Evolutionary conservation across 108 stramenopile genomes (phyloP).

Genomic region (Fistulifera pelliculosa): DNA sequence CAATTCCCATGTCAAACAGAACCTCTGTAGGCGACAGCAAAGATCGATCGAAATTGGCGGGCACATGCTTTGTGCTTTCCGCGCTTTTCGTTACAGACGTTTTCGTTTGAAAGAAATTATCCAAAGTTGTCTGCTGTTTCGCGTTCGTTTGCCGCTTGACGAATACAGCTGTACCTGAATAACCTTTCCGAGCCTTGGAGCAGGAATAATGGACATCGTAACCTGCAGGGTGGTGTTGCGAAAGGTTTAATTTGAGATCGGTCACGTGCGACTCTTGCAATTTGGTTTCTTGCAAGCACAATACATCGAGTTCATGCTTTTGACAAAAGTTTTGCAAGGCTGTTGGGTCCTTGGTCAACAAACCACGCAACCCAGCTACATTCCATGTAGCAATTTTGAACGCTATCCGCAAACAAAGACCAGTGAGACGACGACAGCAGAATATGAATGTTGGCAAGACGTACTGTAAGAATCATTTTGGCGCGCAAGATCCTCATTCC

Average conservation of each 20-base stretch:
- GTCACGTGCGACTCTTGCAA: conserved; percentile 76
- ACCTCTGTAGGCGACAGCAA: conserved; percentile 47
- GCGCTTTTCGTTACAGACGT: conserved; percentile 2
- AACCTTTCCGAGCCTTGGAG: conserved; percentile 90
- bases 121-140: conserved; percentile 66
- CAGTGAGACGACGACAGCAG: not conserved
- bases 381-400: conserved; percentile 88
- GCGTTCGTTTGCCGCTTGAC: conserved; percentile 39
- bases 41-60: conserved; percentile 11
- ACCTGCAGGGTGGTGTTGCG: conserved; percentile 54
- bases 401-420: conserved; percentile 14
- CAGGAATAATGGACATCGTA: conserved; percentile 85
- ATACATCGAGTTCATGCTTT: conserved; percentile 61
- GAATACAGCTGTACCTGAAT: conserved; percentile 93
- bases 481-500: conserved; percentile 26
- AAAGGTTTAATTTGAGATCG: conserved; percentile 65
- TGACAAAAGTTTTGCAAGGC: conserved; percentile 47
- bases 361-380: conserved; percentile 82
- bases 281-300: conserved; percentile 91
- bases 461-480: conserved; percentile 49
- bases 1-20: conserved; percentile 38
- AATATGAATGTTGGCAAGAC: conserved; percentile 4
- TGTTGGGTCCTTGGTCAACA: conserved; percentile 59
- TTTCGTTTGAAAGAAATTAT: conserved; percentile 54
- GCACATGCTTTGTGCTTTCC: conserved; percentile 2